These are phyloP conservation scores for Picochlorum sp. DNA, from an alignment of 139 green algal genomes.

Conservation along the genomic window DNA sequence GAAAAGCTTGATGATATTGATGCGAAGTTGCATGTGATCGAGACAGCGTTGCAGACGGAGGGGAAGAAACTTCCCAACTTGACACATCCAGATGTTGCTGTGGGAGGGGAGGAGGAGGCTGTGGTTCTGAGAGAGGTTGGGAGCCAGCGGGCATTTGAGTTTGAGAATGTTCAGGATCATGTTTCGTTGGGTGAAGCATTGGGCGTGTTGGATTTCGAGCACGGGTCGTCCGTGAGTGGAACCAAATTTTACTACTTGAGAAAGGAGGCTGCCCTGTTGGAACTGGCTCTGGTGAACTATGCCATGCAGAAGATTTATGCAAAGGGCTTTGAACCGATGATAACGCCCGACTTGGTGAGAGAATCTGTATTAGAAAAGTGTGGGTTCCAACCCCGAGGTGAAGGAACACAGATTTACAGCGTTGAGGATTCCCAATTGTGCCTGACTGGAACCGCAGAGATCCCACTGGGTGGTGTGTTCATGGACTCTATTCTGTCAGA, in stretches of 20 bases:
- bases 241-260: constrained; percentile 94
- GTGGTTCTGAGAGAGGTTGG: constrained; percentile 37
- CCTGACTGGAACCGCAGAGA: constrained; percentile 92
- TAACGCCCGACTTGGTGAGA: constrained; percentile 91
- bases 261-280: constrained; percentile 81
- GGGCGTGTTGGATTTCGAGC: constrained; percentile 82
- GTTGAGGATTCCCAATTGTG: constrained; percentile 74
- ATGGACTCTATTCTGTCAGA: constrained; percentile 85
- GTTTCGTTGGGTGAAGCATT: constrained; percentile 62
- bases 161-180: constrained; percentile 67
- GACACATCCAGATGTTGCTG: constrained; percentile 71
- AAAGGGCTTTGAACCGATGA: constrained; percentile 78
- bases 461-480: constrained; percentile 82
- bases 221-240: constrained; percentile 65
- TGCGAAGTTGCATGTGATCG: constrained; percentile 37
- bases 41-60: constrained; percentile 77
- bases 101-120: constrained; percentile 74
- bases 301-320: constrained; percentile 58
- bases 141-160: constrained; percentile 53
- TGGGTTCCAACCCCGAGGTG: constrained; percentile 89
- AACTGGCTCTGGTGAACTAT: constrained; percentile 91
- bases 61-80: constrained; percentile 89
- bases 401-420: constrained; percentile 93
- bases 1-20: constrained; percentile 72
- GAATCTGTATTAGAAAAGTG: constrained; percentile 91